Conservation (phyloP, 1,284 basidiomycete species). For the Ganoderma lucidum region DNA sequence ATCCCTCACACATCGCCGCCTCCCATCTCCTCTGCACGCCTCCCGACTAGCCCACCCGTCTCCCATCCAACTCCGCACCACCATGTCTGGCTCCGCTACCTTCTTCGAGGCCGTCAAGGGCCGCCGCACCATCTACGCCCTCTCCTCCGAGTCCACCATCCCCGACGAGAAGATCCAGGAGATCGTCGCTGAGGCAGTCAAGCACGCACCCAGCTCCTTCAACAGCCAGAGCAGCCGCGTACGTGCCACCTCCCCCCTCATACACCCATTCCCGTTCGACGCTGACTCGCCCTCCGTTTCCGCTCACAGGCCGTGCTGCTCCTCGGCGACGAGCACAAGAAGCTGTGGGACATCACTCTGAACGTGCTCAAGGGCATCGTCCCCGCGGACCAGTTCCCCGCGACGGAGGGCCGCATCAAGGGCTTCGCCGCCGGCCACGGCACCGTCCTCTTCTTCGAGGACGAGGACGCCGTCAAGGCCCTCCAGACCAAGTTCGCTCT, state of each 20-base stretch:
- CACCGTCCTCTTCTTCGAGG: constrained; percentile 40
- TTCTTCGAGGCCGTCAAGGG: constrained; percentile 37
- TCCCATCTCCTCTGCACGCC: constrained; percentile 9
- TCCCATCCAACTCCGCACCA: constrained; percentile 16
- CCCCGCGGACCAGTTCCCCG: constrained; percentile 33
- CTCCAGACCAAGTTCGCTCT: constrained; percentile 35
- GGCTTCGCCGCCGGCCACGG: constrained; percentile 37
- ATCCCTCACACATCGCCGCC: constrained; percentile 16
- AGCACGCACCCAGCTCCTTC: constrained; percentile 37
- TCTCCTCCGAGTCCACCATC: constrained; percentile 34
- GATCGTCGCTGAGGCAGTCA: constrained; percentile 34
- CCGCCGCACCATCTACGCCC: constrained; percentile 36
- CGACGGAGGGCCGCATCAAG: constrained; percentile 33
- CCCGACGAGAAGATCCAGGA: constrained; percentile 37
- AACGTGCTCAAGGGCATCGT: constrained; percentile 36
- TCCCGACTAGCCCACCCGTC: background rate
- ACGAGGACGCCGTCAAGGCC: constrained; percentile 32
- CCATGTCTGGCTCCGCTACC: constrained; percentile 32
- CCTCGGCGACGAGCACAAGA: constrained; percentile 37
- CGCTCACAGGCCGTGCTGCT: constrained; percentile 38
- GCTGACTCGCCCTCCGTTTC: too few relatives aligned
- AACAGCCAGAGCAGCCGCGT: constrained; percentile 38
- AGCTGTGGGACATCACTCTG: constrained; percentile 37
- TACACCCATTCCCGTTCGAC: background rate
- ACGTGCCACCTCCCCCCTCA: constrained; percentile 14